These are phyloP conservation scores for Buxus sempervirens DNA, from an alignment of 164 flowering plant species.

Conservation along the genomic window DNA sequence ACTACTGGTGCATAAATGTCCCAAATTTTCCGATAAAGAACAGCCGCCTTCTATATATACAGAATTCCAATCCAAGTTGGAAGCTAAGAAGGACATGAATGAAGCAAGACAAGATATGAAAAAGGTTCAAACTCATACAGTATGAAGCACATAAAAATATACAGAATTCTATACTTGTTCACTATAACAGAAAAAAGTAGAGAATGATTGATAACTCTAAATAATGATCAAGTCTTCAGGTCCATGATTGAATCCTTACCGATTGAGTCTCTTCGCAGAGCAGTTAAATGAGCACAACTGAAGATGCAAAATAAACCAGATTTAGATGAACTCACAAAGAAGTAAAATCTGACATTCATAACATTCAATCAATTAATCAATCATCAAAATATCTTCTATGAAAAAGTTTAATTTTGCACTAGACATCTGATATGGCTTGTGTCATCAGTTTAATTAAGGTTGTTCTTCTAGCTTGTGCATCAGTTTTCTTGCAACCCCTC, in stretches of 20 bases:
- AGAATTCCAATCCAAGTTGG: background rate
- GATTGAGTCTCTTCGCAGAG: conserved; percentile 85
- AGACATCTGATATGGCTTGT: too few relatives aligned
- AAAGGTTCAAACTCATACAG: background rate
- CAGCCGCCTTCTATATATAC: too few relatives aligned
- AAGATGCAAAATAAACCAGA: conserved; percentile 17
- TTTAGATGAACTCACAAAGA: background rate
- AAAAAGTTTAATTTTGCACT: too few relatives aligned
- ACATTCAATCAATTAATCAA: background rate
- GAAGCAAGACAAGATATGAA: background rate
- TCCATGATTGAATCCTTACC: conserved; percentile 37
- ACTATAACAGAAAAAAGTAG: too few relatives aligned
- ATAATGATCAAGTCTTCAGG: background rate
- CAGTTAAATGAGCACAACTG: conserved; percentile 95
- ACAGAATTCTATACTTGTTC: background rate
- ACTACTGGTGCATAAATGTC: too few relatives aligned
- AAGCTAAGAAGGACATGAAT: background rate
- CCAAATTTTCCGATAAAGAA: background rate
- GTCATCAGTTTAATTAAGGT: too few relatives aligned
- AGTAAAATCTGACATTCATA: background rate
- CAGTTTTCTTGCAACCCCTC: too few relatives aligned
- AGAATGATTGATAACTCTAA: too few relatives aligned
- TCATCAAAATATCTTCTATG: too few relatives aligned
- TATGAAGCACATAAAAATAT: background rate
- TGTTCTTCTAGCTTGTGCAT: too few relatives aligned